A percentile compares a stretch with the other conserved stretches of the same genome.
phyloP scores from a whole-genome alignment of 163 green algal species.

The Prototheca cutis region DNA sequence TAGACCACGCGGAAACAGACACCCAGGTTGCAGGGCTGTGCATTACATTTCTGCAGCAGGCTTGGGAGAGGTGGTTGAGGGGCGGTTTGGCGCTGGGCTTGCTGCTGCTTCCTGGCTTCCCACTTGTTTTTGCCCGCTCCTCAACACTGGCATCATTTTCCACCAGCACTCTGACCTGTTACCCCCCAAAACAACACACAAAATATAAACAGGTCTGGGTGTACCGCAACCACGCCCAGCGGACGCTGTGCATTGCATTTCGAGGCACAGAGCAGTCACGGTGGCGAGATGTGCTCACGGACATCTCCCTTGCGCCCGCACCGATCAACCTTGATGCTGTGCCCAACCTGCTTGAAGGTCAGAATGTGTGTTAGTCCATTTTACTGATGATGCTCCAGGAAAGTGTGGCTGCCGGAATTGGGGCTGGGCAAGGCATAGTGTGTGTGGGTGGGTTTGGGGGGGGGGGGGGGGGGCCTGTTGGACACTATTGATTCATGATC shows the following conservation, averaged over 20 bases:
- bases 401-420: too few relatives aligned
- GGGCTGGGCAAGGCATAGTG: too few relatives aligned
- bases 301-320: constrained; percentile 58
- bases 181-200: background rate
- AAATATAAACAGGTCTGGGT: constrained; percentile 46
- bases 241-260: constrained; percentile 59
- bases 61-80: background rate
- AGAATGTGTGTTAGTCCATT: too few relatives aligned
- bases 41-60: background rate
- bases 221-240: constrained; percentile 29
- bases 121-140: too few relatives aligned
- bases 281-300: constrained; percentile 66
- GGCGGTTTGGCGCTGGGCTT: background rate
- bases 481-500: too few relatives aligned
- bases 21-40: constrained; percentile 28
- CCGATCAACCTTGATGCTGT: constrained; percentile 45
- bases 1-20: constrained; percentile 46
- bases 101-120: background rate
- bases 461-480: too few relatives aligned
- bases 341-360: background rate
- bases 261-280: constrained; percentile 67
- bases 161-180: background rate
- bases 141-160: background rate
- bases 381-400: too few relatives aligned
- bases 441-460: too few relatives aligned